Evolutionary conservation across 176 grass and related monocot genomes (phyloP), one percentile per base, ranked within the genome.

Genomic region (Ananas comosus): DNA sequence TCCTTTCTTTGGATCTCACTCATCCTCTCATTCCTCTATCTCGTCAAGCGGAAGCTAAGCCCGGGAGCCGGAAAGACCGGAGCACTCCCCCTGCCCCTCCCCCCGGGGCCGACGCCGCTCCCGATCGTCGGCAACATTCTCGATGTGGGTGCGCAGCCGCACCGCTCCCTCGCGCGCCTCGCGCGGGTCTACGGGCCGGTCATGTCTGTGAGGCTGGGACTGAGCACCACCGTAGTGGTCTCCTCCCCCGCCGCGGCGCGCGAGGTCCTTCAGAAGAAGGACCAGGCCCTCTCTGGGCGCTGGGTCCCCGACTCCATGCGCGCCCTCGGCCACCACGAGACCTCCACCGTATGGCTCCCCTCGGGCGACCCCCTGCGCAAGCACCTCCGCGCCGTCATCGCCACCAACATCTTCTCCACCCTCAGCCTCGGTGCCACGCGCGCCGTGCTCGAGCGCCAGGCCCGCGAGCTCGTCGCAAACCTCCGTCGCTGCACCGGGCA

Each of bases 41-140:
- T 42, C 33, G 0, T 7, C 33, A 42, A 42, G 33, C 33, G 1
- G 5, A 42, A 42, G 4, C 33, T 42, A 42, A 42, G 5, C 33
- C 33, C 5, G 0, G 0, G 33, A 42, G 33, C 4, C 4, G 5
- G 4, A 42, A 42, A 42, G 7, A 42, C 4, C 0, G 33, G 4
- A 42, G 5, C 33, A 42, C 33, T 42, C 6, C 33, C 33, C 29
- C 29, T 33, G 3, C 29, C 29, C 33, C 33, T 42, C 29, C 74
- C 75, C 0, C 82, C 79, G 0, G 75, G 86, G 13, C 86, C 78
- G 9, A 49, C 18, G 6, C 51, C 78, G 29, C 67, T 85, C 0
- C 75, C 82, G 0, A 19, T 82, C 23, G 2, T 83, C 23, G 76
- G 83, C 21, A 86, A 86, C 72, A 67, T 90, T 1, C 65, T 83